A percentile compares a stretch with the other conserved stretches of the same genome.
Conservation (phyloP, 345 rosid species). For the Salix dunnii region DNA sequence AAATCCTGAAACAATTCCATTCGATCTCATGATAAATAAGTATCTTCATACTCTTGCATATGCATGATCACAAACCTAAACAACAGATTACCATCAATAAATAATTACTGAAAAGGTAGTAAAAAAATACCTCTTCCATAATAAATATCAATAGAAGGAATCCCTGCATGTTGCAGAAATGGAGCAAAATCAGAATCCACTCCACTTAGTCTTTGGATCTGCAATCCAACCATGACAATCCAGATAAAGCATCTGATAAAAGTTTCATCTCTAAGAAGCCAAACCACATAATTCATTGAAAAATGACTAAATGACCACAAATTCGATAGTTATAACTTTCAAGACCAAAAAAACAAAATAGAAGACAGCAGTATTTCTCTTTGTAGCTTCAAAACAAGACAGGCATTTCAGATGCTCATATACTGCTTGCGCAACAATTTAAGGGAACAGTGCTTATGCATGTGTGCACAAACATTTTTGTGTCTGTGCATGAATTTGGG, state of each 20-base stretch:
- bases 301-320: neutral
- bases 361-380: neutral
- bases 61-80: neutral
- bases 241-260: neutral
- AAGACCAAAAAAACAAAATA: no score
- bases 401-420: neutral
- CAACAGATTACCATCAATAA: neutral
- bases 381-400: neutral
- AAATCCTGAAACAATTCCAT: neutral
- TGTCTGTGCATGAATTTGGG: neutral
- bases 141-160: slow-evolving; percentile 83
- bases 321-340: neutral
- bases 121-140: slow-evolving; percentile 73
- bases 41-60: neutral
- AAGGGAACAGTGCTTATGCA: neutral
- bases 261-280: slow-evolving; percentile 10
- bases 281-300: neutral
- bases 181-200: slow-evolving; percentile 92
- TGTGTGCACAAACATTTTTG: neutral
- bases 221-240: slow-evolving; percentile 22
- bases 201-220: slow-evolving; percentile 83
- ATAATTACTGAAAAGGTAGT: neutral
- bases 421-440: neutral
- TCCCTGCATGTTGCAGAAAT: slow-evolving; percentile 90
- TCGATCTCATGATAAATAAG: neutral